Evolutionary conservation across 305 asterid species (phyloP).

Genomic region (Lippia alba): DNA sequence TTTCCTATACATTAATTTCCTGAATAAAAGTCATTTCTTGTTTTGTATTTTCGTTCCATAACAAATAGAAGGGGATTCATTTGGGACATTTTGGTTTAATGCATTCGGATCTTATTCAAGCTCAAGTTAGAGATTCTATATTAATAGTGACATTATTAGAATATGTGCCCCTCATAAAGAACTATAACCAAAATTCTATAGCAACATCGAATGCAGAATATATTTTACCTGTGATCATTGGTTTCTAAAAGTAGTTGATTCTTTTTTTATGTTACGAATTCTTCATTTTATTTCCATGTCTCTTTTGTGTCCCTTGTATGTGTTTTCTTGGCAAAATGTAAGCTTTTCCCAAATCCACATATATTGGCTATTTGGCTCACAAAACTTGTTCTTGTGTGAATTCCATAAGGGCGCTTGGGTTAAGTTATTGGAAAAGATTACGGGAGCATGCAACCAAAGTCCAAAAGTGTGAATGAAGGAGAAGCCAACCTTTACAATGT

Average conservation of each 20-base stretch:
- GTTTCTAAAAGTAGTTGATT: background rate
- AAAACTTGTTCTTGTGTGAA: background rate
- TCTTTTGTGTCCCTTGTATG: background rate
- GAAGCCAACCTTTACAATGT: slow-evolving; percentile 40
- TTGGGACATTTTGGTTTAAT: background rate
- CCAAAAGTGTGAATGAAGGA: slow-evolving; percentile 42
- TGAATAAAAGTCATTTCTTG: no score
- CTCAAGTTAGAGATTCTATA: background rate
- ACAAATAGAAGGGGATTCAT: slow-evolving; percentile 9
- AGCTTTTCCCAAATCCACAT: slow-evolving; percentile 1
- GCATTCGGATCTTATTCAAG: background rate
- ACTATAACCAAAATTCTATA: background rate
- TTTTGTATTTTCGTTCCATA: background rate
- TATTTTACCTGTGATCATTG: background rate
- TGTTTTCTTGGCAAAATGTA: background rate
- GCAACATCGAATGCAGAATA: background rate
- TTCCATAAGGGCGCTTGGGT: slow-evolving; percentile 1
- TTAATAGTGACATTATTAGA: background rate
- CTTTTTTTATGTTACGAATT: background rate
- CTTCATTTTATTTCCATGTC: slow-evolving; percentile 5
- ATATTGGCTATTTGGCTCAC: slow-evolving; percentile 4
- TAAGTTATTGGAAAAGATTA: slow-evolving; percentile 21
- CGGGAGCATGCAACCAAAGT: slow-evolving; percentile 61
- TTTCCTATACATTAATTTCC: no score
- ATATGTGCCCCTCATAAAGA: background rate